Conservation (phyloP, 345 rosid species). For the Citrus glauca region DNA sequence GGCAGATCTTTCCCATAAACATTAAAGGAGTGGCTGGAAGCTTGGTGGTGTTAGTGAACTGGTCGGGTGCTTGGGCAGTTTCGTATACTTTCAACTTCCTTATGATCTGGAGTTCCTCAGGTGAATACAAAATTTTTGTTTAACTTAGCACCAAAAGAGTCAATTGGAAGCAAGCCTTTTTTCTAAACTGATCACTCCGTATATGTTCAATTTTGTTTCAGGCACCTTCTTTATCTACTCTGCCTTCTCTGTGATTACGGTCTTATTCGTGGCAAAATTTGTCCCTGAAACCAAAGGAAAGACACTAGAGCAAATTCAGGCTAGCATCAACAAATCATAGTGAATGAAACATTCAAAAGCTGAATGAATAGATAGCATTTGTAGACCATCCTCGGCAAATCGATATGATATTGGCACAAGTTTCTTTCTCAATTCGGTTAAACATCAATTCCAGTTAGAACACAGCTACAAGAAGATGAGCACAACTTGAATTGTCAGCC, state of each 20-base stretch:
- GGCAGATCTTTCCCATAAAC: constrained; percentile 85
- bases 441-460: not conserved
- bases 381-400: not conserved
- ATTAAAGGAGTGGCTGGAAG: constrained; percentile 90
- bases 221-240: constrained; percentile 80
- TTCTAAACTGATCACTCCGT: not conserved
- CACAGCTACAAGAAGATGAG: not conserved
- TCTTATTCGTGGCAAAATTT: constrained; percentile 68
- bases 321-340: constrained; percentile 46
- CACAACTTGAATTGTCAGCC: not conserved
- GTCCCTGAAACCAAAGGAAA: constrained; percentile 96
- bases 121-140: constrained; percentile 19
- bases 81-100: constrained; percentile 86
- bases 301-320: constrained; percentile 87
- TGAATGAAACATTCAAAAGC: not conserved
- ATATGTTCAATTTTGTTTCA: constrained; percentile 24
- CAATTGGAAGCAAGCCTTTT: not conserved
- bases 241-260: constrained; percentile 48
- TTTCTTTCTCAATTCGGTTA: not conserved
- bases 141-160: not conserved
- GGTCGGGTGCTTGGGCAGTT: constrained; percentile 93
- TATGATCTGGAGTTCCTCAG: constrained; percentile 76
- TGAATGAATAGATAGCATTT: not conserved
- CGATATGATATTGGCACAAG: not conserved
- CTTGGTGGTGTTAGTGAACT: constrained; percentile 83